A percentile compares a stretch with the other conserved stretches of the same genome.
These are phyloP conservation scores for Chaetomium fimeti DNA, from an alignment of 495 filamentous ascomycete genomes.

Conservation along the genomic window DNA sequence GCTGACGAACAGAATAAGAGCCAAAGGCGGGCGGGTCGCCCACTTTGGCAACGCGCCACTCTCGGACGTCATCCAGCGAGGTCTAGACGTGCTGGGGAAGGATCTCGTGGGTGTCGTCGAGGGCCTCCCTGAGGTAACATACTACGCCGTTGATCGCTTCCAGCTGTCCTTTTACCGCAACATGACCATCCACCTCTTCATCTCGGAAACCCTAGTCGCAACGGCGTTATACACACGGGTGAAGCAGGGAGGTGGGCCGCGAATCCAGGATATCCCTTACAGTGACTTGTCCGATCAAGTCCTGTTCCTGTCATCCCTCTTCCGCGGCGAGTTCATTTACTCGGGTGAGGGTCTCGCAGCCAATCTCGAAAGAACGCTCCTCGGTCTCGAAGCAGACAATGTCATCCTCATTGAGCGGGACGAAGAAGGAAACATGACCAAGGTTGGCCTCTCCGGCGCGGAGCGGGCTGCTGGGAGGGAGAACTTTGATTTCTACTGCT, in stretches of 20 bases:
- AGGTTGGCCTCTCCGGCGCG: slow-evolving; percentile 67
- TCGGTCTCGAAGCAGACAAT: slow-evolving; percentile 71
- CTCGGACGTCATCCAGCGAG: slow-evolving; percentile 78
- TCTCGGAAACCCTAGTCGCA: slow-evolving; percentile 83
- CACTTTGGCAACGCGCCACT: slow-evolving; percentile 83
- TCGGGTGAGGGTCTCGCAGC: slow-evolving; percentile 74
- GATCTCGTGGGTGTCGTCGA: slow-evolving; percentile 78
- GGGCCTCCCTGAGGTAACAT: slow-evolving; percentile 82
- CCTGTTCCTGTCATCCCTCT: slow-evolving; percentile 83
- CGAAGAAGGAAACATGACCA: slow-evolving; percentile 54
- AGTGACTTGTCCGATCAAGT: slow-evolving; percentile 70
- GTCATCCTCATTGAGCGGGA: slow-evolving; percentile 70
- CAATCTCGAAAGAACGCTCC: slow-evolving; percentile 77
- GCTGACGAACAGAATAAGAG: slow-evolving; percentile 77
- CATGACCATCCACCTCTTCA: slow-evolving; percentile 98
- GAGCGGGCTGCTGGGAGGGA: slow-evolving; percentile 79
- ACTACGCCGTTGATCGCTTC: slow-evolving; percentile 91
- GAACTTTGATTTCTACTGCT: slow-evolving; percentile 98
- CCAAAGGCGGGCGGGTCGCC: slow-evolving; percentile 85
- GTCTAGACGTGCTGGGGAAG: slow-evolving; percentile 84
- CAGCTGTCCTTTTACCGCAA: slow-evolving; percentile 97
- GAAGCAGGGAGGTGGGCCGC: slow-evolving; percentile 81
- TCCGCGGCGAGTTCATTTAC: slow-evolving; percentile 96
- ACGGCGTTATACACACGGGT: slow-evolving; percentile 85
- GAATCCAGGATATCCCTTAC: slow-evolving; percentile 75